A percentile compares a stretch with the other conserved stretches of the same genome.
Conservation (phyloP, 257 asterid species). For the Solanum tarijense region DNA sequence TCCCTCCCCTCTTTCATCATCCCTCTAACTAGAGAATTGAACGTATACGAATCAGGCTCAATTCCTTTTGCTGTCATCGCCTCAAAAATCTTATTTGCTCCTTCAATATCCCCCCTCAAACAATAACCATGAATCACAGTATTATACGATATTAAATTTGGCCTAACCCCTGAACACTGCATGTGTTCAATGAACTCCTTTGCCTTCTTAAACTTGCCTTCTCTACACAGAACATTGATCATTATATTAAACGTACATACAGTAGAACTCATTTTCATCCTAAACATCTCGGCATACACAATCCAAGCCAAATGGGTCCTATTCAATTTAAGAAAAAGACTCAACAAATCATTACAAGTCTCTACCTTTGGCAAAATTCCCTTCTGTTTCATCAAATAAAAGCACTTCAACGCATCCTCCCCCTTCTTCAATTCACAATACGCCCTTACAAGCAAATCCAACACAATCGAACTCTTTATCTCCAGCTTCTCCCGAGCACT, state of each 20-base stretch:
- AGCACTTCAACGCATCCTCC: constrained; percentile 29
- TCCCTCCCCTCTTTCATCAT: constrained; percentile 27
- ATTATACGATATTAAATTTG: constrained; percentile 39
- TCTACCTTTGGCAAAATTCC: constrained; percentile 28
- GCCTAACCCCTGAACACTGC: constrained; percentile 39
- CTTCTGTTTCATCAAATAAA: constrained; percentile 29
- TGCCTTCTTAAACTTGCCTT: constrained; percentile 44
- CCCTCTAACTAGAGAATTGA: constrained; percentile 28
- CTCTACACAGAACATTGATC: constrained; percentile 44
- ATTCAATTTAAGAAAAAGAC: constrained; percentile 26
- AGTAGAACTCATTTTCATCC: constrained; percentile 26
- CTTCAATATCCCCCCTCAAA: constrained; percentile 22
- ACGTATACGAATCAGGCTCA: constrained; percentile 39
- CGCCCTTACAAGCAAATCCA: constrained; percentile 41
- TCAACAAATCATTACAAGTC: constrained; percentile 41
- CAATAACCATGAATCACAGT: constrained; percentile 35
- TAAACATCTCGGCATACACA: constrained; percentile 35
- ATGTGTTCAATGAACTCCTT: constrained; percentile 25
- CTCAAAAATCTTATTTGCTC: constrained; percentile 23
- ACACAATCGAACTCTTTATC: constrained; percentile 28
- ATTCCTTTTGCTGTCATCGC: constrained; percentile 24
- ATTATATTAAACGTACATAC: constrained; percentile 35
- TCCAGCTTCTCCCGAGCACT: constrained; percentile 25
- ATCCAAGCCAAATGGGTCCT: constrained; percentile 20
- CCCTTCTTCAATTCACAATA: constrained; percentile 40